Evolutionary conservation across 805 yeast species (phyloP).

Genomic region (Kodamaea laetipori): DNA sequence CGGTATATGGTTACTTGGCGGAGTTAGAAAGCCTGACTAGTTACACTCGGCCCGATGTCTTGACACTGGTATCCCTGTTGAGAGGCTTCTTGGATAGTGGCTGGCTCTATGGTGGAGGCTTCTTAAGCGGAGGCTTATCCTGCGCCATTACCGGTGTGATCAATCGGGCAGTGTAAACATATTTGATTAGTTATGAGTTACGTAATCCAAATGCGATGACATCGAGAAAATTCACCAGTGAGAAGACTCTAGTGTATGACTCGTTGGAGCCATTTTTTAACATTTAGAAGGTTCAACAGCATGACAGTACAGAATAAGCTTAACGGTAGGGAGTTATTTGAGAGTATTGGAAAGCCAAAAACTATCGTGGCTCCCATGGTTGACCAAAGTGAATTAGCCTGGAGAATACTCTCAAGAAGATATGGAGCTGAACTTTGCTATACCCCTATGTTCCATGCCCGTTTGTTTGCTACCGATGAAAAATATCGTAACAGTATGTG

Average conservation of each 20-base stretch:
- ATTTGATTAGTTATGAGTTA: too few relatives aligned
- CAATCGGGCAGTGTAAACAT: too few relatives aligned
- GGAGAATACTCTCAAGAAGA: slow-evolving; percentile 83
- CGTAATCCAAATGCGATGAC: too few relatives aligned
- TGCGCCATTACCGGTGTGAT: too few relatives aligned
- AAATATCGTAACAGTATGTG: slow-evolving; percentile 79
- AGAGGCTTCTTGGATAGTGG: too few relatives aligned
- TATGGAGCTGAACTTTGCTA: slow-evolving; percentile 94
- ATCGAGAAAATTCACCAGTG: neutral
- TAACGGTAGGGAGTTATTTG: slow-evolving; percentile 68
- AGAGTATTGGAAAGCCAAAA: slow-evolving; percentile 70
- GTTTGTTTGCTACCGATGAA: slow-evolving; percentile 80
- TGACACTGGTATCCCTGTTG: too few relatives aligned
- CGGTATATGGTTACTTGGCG: too few relatives aligned
- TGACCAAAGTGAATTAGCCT: slow-evolving; percentile 93
- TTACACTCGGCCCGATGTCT: too few relatives aligned
- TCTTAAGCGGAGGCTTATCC: too few relatives aligned
- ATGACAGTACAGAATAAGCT: slow-evolving; percentile 18
- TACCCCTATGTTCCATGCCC: slow-evolving; percentile 96
- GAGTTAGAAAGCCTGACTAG: too few relatives aligned
- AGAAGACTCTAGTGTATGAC: neutral
- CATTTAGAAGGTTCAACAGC: neutral
- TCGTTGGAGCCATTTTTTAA: neutral
- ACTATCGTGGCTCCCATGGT: slow-evolving; percentile 98
- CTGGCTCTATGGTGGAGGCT: too few relatives aligned